Base-by-base conservation (phyloP, 1,284 basidiomycete species). In the Melampsora larici-populina region DNA sequence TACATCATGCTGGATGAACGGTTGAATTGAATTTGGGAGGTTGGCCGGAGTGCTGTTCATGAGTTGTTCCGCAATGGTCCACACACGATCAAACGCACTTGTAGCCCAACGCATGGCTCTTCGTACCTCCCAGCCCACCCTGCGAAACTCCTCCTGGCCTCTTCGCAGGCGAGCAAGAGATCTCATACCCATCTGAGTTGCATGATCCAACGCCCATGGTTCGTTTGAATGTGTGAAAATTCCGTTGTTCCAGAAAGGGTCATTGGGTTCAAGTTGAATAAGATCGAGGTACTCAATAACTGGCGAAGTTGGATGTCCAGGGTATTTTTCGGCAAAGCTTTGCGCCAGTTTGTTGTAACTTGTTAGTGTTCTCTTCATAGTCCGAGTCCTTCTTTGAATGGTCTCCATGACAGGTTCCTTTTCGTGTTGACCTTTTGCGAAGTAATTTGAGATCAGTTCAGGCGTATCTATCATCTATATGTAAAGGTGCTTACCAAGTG, bases 141-240 rank as follows among this genome's bases (percentile, higher is more conserved):
- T n/a, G 15, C 9, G 24, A 6, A 70, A 29, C 26, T 70, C 68
- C 21, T 70, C 68, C 24, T 58, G 2, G 40, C n/a, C 1, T 36
- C 31, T 13, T n/a, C 4, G 33, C 2, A 58, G 68, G 26, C 68
- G 68, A 33, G 46, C 68, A 31, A 51, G 43, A 3, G 43, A 49
- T 7, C 68, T n/a, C 68, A 70, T 70, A 0, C 68, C 68, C n/a
- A 55, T 55, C 29, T 70, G 68, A 36, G 68, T 70, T n/a, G 36
- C 49, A 7, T 48, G 13, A 17, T 70, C 68, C 9, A 58, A 17
- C 1, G 68, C 68, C 68, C 68, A 70, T 4, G 68, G 68, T n/a
- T 55, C 68, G 0, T 70, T n/a, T 6, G 36, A 13, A 49, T 70
- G 51, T 1, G 68, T 70, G 29, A 70, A 70, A 0, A 36, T 36